Evolutionary conservation across 2,329 filamentous ascomycete genomes (phyloP).

Genomic region (Amauroascus niger): DNA sequence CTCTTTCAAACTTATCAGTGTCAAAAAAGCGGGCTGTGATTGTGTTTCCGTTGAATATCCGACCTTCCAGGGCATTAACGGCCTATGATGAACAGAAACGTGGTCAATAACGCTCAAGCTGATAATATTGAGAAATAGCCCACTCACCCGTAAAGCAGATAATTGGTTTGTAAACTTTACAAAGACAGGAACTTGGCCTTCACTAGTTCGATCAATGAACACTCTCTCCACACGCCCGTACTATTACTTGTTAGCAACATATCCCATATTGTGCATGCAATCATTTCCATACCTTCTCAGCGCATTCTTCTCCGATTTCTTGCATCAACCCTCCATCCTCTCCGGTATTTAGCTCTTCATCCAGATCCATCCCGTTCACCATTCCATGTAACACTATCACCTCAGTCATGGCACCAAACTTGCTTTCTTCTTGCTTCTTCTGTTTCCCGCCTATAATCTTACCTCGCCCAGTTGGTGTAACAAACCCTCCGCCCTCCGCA

Average conservation of each 20-base stretch:
- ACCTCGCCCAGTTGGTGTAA: slow-evolving; percentile 57
- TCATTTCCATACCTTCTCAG: slow-evolving; percentile 51
- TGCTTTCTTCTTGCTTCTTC: slow-evolving; percentile 40
- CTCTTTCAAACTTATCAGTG: slow-evolving; percentile 67
- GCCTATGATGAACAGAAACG: slow-evolving; percentile 45
- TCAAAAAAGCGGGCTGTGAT: slow-evolving; percentile 79
- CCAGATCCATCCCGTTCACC: slow-evolving; percentile 74
- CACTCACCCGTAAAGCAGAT: slow-evolving; percentile 68
- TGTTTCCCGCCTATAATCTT: slow-evolving; percentile 72
- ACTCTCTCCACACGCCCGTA: slow-evolving; percentile 77
- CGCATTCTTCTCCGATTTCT: slow-evolving; percentile 91
- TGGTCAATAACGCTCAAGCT: neutral
- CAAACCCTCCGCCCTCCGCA: slow-evolving; percentile 68
- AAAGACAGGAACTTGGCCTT: slow-evolving; percentile 58
- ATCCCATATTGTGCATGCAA: neutral
- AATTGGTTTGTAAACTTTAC: slow-evolving; percentile 84
- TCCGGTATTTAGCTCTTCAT: slow-evolving; percentile 59
- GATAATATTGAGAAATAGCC: neutral
- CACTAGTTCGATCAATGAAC: slow-evolving; percentile 56
- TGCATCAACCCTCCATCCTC: slow-evolving; percentile 62
- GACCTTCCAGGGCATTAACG: slow-evolving; percentile 78
- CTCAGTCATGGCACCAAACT: slow-evolving; percentile 64
- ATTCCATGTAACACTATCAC: slow-evolving; percentile 78
- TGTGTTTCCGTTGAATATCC: slow-evolving; percentile 76
- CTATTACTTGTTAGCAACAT: slow-evolving; percentile 33